Base-by-base conservation (phyloP, 805 yeast genomes). In the Barnettozyma wickerhamii region DNA sequence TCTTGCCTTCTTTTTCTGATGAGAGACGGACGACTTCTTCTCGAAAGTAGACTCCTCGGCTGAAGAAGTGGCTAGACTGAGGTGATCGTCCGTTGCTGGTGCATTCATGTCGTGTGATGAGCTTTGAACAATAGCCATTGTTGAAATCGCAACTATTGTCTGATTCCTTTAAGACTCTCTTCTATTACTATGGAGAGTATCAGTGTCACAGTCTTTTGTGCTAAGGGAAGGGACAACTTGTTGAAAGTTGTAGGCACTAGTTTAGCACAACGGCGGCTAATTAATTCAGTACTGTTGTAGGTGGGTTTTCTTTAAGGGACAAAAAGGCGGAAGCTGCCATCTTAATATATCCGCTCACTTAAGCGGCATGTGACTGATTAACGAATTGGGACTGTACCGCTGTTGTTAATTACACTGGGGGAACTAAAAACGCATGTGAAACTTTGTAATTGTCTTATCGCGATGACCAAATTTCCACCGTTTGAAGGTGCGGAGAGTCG, bases 301-400 rank as follows among this genome's bases (percentile, higher is more conserved):
- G n/a, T n/a, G n/a, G n/a, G n/a, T n/a, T n/a, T n/a, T n/a, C n/a
- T n/a, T n/a, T n/a, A n/a, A n/a, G n/a, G n/a, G n/a, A n/a, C n/a
- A n/a, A n/a, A n/a, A n/a, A n/a, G n/a, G n/a, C n/a, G n/a, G n/a
- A n/a, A n/a, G n/a, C n/a, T n/a, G n/a, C 19, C 19, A 14, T 9
- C 32, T 17, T 9, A n/a, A 9, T 29, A 14, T 29, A 29, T 29
- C 19, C 15, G n/a, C 19, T 14, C 18, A 13, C 10, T 10, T 33
- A n/a, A 21, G 29, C 21, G 29, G 36, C 36, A 33, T 33, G 36
- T 33, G 36, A 33, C 36, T 33, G 29, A 21, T 6, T 33, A 33
- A 20, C 36, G n/a, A 23, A 33, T 10, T 18, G 29, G 29, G 12
- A 23, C 3, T 23, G 26, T n/a, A n/a, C n/a, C n/a, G 26, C 26